These are phyloP conservation scores for Ganoderma boninense DNA, from an alignment of 1,284 basidiomycete species.

Conservation along the genomic window DNA sequence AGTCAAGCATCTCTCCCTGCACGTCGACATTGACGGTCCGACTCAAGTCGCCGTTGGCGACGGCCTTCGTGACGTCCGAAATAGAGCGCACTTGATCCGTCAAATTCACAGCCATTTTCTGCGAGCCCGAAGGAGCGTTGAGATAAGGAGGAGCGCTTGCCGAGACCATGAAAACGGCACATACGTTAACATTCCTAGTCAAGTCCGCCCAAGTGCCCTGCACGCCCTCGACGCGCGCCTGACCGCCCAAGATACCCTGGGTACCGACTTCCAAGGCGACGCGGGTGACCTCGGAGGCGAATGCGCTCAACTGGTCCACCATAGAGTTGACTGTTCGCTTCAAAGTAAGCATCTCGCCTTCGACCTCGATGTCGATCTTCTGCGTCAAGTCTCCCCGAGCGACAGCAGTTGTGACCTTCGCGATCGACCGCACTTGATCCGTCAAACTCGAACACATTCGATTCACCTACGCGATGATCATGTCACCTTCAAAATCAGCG, in stretches of 20 bases:
- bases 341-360: constrained; percentile 90
- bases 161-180: constrained; percentile 35
- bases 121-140: constrained; percentile 5
- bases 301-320: constrained; percentile 90
- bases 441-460: constrained; percentile 94
- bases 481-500: constrained; percentile 10
- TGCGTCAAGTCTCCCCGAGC: constrained; percentile 90
- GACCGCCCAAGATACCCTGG: constrained; percentile 92
- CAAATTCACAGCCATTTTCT: constrained; percentile 92
- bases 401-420: constrained; percentile 92
- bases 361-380: constrained; percentile 90
- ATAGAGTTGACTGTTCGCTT: constrained; percentile 89
- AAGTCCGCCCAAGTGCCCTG: constrained; percentile 96
- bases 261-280: constrained; percentile 94
- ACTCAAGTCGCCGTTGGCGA: constrained; percentile 91
- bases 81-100: constrained; percentile 98
- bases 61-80: constrained; percentile 96
- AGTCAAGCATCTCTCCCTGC: constrained; percentile 95
- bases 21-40: constrained; percentile 96
- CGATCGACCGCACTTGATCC: constrained; percentile 94
- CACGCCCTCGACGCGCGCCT: constrained; percentile 91
- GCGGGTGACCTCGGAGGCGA: constrained; percentile 94
- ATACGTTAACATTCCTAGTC: constrained; percentile 87
- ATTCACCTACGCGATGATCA: constrained; percentile 68
- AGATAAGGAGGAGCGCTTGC: background rate